Evolutionary conservation across 768 basidiomycete species (phyloP), one percentile per base, ranked within the genome.

Genomic region (Amanita thiersii): DNA sequence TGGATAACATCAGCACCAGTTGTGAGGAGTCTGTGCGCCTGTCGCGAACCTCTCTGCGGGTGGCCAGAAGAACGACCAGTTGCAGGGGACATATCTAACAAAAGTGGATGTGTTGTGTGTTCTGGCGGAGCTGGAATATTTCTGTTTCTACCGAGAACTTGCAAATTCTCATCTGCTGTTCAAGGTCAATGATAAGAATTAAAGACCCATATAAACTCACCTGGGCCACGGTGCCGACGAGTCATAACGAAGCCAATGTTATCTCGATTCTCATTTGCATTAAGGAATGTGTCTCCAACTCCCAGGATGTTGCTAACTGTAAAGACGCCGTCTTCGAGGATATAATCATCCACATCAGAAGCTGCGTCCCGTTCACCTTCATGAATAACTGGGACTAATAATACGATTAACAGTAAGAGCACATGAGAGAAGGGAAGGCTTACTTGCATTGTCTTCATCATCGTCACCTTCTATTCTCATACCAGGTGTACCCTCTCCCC

Each of bases 41-140:
- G 74, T 37, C 81, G 76, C 7, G 71, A 50, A 39, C 61, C 58
- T 42, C 82, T 68, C 32, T 69, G 57, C 36, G 74, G 64, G 31
- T 61, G 64, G 7, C 64, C 47, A 23, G 72, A 62, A 14, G 62
- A 54, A 34, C 75, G 78, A 46, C 62, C 36, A 21, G 32, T 68
- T 4, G 66, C 52, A 11, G 61, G 57, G 4, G 78, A 70, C 21
- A 67, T 70, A 46, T 93, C 86, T 15, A 87, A 54, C 10, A 94
- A 72, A 5, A 94, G 68, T 4, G 91, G 91, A 54, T 94, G 92
- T 0, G 81, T 79, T 8, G 80, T 82, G 11, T 81, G 68, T 51
- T 88, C 86, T 18, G 76, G 68, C n/a, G 72, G 70, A 17, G 73
- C 64, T 23, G 71, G 60, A 2, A 58, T 57, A 46, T 69, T 73